Evolutionary conservation across 163 green algal species (phyloP).

Genomic region (Scenedesmus sp.): DNA sequence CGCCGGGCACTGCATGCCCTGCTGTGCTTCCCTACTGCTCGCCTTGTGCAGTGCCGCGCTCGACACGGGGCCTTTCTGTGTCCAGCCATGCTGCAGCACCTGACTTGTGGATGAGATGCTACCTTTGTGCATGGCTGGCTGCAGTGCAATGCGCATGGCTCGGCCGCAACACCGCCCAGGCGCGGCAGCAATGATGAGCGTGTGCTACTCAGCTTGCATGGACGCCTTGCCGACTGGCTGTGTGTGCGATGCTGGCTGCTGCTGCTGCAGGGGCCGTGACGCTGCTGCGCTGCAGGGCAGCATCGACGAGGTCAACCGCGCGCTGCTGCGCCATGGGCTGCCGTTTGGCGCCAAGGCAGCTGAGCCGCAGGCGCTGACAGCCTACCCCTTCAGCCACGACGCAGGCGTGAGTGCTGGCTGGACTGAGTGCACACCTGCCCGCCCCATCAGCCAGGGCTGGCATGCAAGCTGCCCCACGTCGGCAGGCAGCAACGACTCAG

Average conservation of each 20-base stretch:
- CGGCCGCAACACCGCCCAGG: no score
- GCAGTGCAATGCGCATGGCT: no score
- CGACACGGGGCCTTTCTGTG: no score
- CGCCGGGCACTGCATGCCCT: no score
- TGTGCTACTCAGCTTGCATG: no score
- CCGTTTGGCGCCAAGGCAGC: conserved; percentile 79
- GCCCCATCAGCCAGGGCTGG: background rate
- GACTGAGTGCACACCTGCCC: background rate
- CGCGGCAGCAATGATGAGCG: background rate
- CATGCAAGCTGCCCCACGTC: background rate
- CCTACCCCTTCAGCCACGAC: conserved; percentile 92
- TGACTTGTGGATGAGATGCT: no score
- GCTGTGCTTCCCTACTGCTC: no score
- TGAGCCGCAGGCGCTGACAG: conserved; percentile 67
- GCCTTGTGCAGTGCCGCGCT: no score
- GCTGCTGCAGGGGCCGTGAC: conserved; percentile 65
- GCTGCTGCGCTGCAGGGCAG: conserved; percentile 70
- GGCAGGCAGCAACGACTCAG: no score
- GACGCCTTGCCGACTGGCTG: no score
- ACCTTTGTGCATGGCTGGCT: no score
- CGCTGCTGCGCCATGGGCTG: conserved; percentile 75
- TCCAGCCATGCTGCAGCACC: no score
- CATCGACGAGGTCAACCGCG: conserved; percentile 71
- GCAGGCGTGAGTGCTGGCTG: conserved; percentile 58
- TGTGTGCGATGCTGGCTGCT: background rate